Percentiles rank a stretch among this genome's conserved stretches.
Evolutionary conservation across 768 basidiomycete genomes (phyloP).

Genomic region (Xerocomus spinulosus): DNA sequence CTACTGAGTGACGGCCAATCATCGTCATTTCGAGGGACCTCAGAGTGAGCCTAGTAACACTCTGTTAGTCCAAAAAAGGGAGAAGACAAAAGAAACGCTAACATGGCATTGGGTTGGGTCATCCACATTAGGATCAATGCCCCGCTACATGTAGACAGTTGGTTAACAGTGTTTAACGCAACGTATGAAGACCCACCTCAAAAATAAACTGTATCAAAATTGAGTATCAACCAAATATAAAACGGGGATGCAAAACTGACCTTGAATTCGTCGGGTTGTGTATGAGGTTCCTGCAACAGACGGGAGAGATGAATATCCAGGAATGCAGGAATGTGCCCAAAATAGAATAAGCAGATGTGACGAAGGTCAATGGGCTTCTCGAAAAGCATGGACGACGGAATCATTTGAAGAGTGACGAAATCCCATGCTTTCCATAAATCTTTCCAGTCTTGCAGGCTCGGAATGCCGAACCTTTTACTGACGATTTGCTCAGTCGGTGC

Average conservation of each 20-base stretch:
- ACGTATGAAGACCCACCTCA: slow-evolving; percentile 45
- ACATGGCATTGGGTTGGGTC: slow-evolving; percentile 86
- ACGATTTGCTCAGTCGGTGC: slow-evolving; percentile 15
- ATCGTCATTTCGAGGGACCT: slow-evolving; percentile 71
- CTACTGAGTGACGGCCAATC: slow-evolving; percentile 79
- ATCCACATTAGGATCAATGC: slow-evolving; percentile 93
- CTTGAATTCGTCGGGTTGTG: slow-evolving; percentile 82
- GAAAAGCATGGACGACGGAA: slow-evolving; percentile 78
- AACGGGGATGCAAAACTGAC: slow-evolving; percentile 27
- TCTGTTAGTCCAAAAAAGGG: not conserved
- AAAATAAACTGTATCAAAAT: slow-evolving; percentile 55
- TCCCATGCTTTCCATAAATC: slow-evolving; percentile 90
- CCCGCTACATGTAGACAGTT: slow-evolving; percentile 51
- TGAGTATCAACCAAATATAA: slow-evolving; percentile 3
- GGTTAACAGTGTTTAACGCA: slow-evolving; percentile 1
- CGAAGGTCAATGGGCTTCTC: slow-evolving; percentile 91
- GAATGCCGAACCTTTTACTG: slow-evolving; percentile 52
- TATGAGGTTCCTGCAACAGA: slow-evolving; percentile 70
- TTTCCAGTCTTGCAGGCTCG: slow-evolving; percentile 74
- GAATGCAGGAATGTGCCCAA: slow-evolving; percentile 92
- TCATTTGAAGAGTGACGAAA: slow-evolving; percentile 77
- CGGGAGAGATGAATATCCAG: slow-evolving; percentile 85
- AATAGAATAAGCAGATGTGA: slow-evolving; percentile 95
- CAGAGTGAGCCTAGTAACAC: slow-evolving; percentile 68
- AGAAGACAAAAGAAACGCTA: slow-evolving; percentile 23